Base-by-base conservation (phyloP, 805 yeast genomes). In the Wickerhamomyces ciferrii region DNA sequence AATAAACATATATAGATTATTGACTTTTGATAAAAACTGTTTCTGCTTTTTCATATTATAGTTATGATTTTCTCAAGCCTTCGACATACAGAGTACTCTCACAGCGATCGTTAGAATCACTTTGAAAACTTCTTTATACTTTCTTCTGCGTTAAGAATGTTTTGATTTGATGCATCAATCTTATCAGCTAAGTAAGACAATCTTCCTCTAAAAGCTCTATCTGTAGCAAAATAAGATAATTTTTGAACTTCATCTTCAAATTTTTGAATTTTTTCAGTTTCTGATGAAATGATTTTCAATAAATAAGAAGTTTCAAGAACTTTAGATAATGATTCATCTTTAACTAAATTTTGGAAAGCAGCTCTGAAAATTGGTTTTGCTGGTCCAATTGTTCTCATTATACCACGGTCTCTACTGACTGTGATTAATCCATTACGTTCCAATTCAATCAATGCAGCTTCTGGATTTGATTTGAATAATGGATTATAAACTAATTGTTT, bases 341-440 rank as follows among this genome's bases (percentile, higher is more conserved):
- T 53, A 3, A 81, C 74, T 59, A 94, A 70, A 48, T 76, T 76
- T 47, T 71, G 57, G 67, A 92, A 94, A 0, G 98, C 96, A 0
- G 91, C 87, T 47, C 76, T 74, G 63, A 72, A 90, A 20, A 94
- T 68, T 2, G 99, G 98, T 56, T 90, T 83, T 0, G 96, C 96
- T 1, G 96, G 88, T 19, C 68, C 65, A 18, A 94, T 77, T 7
- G 76, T 75, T 40, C 72, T 68, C 19, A 87, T 66, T 24, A 88
- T 76, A 17, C 97, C 98, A 52, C 87, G 84, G 38, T 83, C 86
- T 49, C 89, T 76, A n/a, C 76, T 69, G 45, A 89, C 75, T 1
- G 84, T 67, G 37, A 94, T 76, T 56, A 94, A 66, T 41, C 91
- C 97, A 34, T 80, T 77, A 59, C 82, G 85, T 60, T 92, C 98